phyloP scores from a whole-genome alignment of 1,284 basidiomycete genomes.

The Phellinidium pouzarii region DNA sequence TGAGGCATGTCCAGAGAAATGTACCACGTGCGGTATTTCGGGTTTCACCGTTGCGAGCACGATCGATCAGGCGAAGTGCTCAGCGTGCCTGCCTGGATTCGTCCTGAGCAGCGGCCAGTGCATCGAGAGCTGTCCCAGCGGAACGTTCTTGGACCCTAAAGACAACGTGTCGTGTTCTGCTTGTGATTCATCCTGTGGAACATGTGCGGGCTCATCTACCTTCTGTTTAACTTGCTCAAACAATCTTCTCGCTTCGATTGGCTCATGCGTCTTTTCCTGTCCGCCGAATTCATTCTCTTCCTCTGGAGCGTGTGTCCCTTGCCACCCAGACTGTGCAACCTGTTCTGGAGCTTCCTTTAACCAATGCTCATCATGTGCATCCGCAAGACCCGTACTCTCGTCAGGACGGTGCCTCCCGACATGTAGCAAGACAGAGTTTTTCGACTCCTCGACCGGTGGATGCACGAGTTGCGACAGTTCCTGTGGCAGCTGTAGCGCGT shows the following conservation, averaged over 20 bases:
- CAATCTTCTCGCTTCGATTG: slow-evolving; percentile 56
- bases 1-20: slow-evolving; percentile 74
- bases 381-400: slow-evolving; percentile 61
- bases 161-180: slow-evolving; percentile 69
- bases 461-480: slow-evolving; percentile 67
- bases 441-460: slow-evolving; percentile 53
- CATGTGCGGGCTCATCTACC: slow-evolving; percentile 56
- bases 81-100: slow-evolving; percentile 67
- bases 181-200: slow-evolving; percentile 67
- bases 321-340: slow-evolving; percentile 75
- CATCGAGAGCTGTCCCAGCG: slow-evolving; percentile 58
- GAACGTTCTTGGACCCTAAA: slow-evolving; percentile 61
- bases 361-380: slow-evolving; percentile 66
- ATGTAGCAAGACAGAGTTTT: slow-evolving; percentile 64
- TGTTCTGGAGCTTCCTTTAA: slow-evolving; percentile 68
- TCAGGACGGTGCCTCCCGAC: slow-evolving; percentile 69
- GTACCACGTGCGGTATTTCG: slow-evolving; percentile 67
- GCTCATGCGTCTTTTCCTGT: slow-evolving; percentile 67
- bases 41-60: slow-evolving; percentile 64
- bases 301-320: slow-evolving; percentile 56
- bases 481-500: slow-evolving; percentile 67
- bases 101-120: slow-evolving; percentile 62
- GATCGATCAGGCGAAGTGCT: slow-evolving; percentile 60
- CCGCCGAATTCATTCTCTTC: slow-evolving; percentile 64
- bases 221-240: slow-evolving; percentile 69